These are phyloP conservation scores for Mortierella sp. DNA, from an alignment of 371 early-diverging fungal species.

Conservation along the genomic window DNA sequence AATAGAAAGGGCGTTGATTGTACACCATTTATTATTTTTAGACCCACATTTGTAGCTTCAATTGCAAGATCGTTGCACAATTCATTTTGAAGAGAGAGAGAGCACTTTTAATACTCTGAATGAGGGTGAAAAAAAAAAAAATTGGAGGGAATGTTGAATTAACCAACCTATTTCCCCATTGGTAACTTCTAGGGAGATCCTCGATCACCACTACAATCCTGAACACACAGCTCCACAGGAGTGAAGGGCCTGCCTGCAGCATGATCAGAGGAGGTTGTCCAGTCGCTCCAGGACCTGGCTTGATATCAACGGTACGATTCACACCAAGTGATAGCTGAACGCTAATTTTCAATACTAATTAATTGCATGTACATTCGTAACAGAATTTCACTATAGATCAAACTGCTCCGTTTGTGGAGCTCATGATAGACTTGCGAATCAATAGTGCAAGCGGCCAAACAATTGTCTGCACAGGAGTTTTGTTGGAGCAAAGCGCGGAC, in stretches of 20 bases:
- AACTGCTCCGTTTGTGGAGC: slow-evolving; percentile 47
- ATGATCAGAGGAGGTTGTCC: slow-evolving; percentile 39
- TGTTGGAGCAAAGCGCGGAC: slow-evolving; percentile 37
- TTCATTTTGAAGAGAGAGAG: too few relatives aligned
- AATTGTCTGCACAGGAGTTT: slow-evolving; percentile 60
- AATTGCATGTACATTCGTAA: background rate
- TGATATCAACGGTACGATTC: slow-evolving; percentile 31
- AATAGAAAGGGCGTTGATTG: background rate
- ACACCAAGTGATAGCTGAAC: background rate
- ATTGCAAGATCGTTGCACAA: too few relatives aligned
- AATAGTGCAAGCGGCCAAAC: slow-evolving; percentile 28
- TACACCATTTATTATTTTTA: background rate
- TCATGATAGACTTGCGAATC: slow-evolving; percentile 34
- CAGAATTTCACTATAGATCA: slow-evolving; percentile 42
- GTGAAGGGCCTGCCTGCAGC: slow-evolving; percentile 32
- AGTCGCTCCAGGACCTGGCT: slow-evolving; percentile 10
- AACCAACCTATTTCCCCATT: background rate
- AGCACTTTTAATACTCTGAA: background rate
- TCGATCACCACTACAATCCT: slow-evolving; percentile 18
- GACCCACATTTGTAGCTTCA: background rate
- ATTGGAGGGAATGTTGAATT: background rate
- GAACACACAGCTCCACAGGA: slow-evolving; percentile 22
- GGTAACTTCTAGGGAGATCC: slow-evolving; percentile 24
- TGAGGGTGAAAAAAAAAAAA: background rate
- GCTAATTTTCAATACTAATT: background rate